Conservation (phyloP, 345 rosid species). For the Corymbia maculata region DNA sequence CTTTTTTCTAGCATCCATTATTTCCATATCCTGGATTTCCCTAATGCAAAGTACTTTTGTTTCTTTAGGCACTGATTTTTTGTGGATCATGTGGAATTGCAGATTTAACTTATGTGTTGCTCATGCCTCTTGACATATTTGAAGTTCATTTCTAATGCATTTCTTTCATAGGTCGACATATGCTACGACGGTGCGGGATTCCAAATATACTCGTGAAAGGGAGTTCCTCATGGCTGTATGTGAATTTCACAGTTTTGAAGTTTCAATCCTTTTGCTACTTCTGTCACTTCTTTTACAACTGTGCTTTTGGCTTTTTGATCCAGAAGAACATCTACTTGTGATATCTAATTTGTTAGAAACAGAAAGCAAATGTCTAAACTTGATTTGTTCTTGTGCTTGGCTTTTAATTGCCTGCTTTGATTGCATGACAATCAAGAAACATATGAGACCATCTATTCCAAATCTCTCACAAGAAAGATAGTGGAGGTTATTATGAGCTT, state of each 20-base stretch:
- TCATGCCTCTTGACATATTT: neutral
- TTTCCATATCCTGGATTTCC: neutral
- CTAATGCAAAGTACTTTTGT: neutral
- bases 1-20: neutral
- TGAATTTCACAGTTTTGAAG: neutral
- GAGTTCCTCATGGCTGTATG: conserved; percentile 96
- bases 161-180: conserved; percentile 67
- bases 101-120: neutral
- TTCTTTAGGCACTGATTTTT: neutral
- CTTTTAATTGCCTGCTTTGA: neutral
- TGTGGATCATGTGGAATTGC: neutral
- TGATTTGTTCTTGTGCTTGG: neutral
- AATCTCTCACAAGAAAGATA: neutral
- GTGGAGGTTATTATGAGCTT: neutral
- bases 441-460: neutral
- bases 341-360: neutral
- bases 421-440: neutral
- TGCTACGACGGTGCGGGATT: conserved; percentile 87
- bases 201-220: conserved; percentile 84
- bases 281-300: neutral
- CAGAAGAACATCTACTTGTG: neutral
- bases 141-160: neutral
- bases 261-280: neutral
- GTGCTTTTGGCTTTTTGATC: neutral
- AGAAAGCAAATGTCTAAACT: neutral